Evolutionary conservation across 2,329 filamentous ascomycete genomes (phyloP), one percentile per base, ranked within the genome.

Genomic region (Colletotrichum salicis): DNA sequence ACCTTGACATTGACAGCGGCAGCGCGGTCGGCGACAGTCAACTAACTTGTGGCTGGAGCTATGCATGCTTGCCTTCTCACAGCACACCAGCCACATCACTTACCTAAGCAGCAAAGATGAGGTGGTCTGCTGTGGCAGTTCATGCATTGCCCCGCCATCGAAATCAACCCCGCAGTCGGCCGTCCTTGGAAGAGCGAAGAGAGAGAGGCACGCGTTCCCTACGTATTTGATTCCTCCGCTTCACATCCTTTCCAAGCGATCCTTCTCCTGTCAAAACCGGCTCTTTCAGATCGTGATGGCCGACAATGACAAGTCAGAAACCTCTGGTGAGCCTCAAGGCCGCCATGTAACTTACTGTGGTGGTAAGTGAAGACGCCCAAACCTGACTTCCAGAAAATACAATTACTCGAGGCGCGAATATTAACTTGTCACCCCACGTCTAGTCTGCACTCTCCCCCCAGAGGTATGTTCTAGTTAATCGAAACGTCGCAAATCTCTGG

Each of bases 371-470:
- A 70, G 45, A 7, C 12, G 27, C 55, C 31, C 48, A 55, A 68
- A 64, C 19, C 15, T 57, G 52, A 29, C 45, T 37, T 27, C 31
- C 55, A 58, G 54, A 27, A 61, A 41, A 19, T 41, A 19, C 37
- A 41, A 19, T 10, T 60, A 12, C 19, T 52, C 33, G 6, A 59
- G 66, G 60, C 24, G 57, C 70, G 51, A 72, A 71, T 71, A 64
- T 57, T 68, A 48, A 72, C 55, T 29, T 64, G 11, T 27, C 22
- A 60, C 59, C 52, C 72, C 51, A 48, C 69, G 45, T 74, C 22
- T 75, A 92, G 90, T 92, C 61, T 92, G 90, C 82, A 88, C 88
- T 71, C 83, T 92, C 67, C 90, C 90, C 45, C 90, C 90, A 65
- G 90, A 92, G 87, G 90, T 91, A 86, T 73, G 79, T 54, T 31